Conservation (phyloP, 176 grass and related monocot genomes). For the Carex pumila region DNA sequence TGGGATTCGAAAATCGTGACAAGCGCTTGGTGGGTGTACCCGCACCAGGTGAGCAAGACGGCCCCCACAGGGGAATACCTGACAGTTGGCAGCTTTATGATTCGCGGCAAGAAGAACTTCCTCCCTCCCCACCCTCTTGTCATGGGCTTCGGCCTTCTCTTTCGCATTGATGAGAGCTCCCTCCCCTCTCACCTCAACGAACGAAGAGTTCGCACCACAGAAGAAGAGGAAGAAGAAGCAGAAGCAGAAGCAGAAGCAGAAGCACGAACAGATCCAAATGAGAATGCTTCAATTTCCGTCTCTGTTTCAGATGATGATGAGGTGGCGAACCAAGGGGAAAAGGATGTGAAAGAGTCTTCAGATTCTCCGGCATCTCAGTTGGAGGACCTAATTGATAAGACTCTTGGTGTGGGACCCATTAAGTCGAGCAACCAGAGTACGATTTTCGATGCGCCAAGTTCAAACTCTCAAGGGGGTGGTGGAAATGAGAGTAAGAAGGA, state of each 20-base stretch:
- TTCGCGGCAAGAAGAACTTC: constrained; percentile 93
- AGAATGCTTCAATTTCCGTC: constrained; percentile 18
- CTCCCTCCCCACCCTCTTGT: constrained; percentile 85
- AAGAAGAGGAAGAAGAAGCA: constrained; percentile 46
- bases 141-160: constrained; percentile 93
- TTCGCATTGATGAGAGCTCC: constrained; percentile 94
- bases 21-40: constrained; percentile 97
- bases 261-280: constrained; percentile 18
- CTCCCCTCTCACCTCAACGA: constrained; percentile 84
- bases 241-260: constrained; percentile 34
- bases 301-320: constrained; percentile 25
- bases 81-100: constrained; percentile 98
- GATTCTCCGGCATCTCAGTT: constrained; percentile 57
- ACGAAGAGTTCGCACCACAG: constrained; percentile 76
- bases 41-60: constrained; percentile 96
- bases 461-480: constrained; percentile 19
- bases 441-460: constrained; percentile 17
- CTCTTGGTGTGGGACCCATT: constrained; percentile 66
- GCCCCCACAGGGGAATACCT: constrained; percentile 94
- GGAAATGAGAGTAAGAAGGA: constrained; percentile 64
- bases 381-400: constrained; percentile 86
- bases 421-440: constrained; percentile 45
- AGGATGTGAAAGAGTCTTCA: constrained; percentile 34
- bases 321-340: constrained; percentile 13
- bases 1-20: constrained; percentile 99